Percentiles rank a stretch among this genome's conserved stretches.
These are phyloP conservation scores for Malus orientalis DNA, from an alignment of 306 rosid species.

Conservation along the genomic window DNA sequence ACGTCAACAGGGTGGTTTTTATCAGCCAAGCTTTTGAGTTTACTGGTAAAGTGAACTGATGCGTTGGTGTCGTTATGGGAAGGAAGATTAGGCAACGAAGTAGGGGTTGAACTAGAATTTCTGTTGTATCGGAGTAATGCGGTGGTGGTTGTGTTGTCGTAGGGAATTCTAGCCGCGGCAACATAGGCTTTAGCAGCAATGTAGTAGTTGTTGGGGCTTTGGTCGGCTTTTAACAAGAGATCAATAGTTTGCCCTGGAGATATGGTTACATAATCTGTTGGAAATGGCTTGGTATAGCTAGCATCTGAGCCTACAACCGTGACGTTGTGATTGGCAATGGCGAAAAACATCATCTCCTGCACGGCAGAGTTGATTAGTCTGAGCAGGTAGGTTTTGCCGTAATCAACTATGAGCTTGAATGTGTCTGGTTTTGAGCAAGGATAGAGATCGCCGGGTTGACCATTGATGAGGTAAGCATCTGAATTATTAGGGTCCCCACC, in stretches of 20 bases:
- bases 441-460: slow-evolving; percentile 26
- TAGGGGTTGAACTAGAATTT: neutral
- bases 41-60: slow-evolving; percentile 4
- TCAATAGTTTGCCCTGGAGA: slow-evolving; percentile 27
- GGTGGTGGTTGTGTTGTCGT: slow-evolving; percentile 22
- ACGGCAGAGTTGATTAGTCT: slow-evolving; percentile 10
- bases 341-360: slow-evolving; percentile 8
- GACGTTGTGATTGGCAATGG: slow-evolving; percentile 20
- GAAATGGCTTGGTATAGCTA: slow-evolving; percentile 23
- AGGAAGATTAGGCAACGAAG: slow-evolving; percentile 11
- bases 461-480: slow-evolving; percentile 18
- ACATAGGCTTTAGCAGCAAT: slow-evolving; percentile 17
- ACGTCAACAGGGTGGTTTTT: neutral
- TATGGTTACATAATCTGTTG: slow-evolving; percentile 4
- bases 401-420: neutral
- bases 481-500: slow-evolving; percentile 16
- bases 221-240: slow-evolving; percentile 12
- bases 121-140: slow-evolving; percentile 9
- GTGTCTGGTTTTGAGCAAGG: slow-evolving; percentile 21
- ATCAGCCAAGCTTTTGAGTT: slow-evolving; percentile 13
- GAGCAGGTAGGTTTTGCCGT: slow-evolving; percentile 23
- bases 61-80: slow-evolving; percentile 9
- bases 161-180: neutral
- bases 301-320: slow-evolving; percentile 25
- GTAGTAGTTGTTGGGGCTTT: slow-evolving; percentile 13